Percentiles rank a stretch among this genome's conserved stretches.
These are phyloP conservation scores for Brassica cretica DNA, from an alignment of 345 rosid genomes.

Conservation along the genomic window DNA sequence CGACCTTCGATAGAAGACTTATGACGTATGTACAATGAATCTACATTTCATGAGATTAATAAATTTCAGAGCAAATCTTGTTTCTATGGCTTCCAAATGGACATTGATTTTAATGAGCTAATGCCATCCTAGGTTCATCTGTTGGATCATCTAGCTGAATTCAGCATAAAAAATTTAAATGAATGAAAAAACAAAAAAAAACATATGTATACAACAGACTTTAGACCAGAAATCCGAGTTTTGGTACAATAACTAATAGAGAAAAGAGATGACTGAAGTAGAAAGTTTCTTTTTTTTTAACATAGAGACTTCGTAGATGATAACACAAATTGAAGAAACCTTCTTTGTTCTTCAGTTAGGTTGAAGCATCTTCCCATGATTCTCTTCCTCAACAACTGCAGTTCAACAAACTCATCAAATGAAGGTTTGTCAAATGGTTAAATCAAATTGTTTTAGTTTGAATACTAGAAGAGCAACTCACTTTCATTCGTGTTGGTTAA, in stretches of 20 bases:
- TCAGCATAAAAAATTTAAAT: too few species aligned
- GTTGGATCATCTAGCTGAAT: too few species aligned
- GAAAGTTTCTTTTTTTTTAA: background rate
- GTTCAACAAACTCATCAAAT: background rate
- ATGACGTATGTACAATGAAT: too few species aligned
- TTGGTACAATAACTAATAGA: constrained; percentile 11
- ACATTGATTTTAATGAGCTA: too few species aligned
- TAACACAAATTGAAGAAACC: background rate
- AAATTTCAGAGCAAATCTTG: too few species aligned
- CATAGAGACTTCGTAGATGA: background rate
- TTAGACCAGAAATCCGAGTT: background rate
- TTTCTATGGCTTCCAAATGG: too few species aligned
- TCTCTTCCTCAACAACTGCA: constrained; percentile 59
- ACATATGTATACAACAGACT: constrained; percentile 3
- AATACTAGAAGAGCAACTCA: constrained; percentile 23
- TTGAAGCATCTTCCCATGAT: constrained; percentile 60
- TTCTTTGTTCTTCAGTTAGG: constrained; percentile 47
- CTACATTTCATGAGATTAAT: too few species aligned
- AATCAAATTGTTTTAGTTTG: background rate
- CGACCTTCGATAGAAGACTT: too few species aligned
- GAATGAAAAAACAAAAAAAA: too few species aligned
- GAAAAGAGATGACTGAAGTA: background rate
- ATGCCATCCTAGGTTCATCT: too few species aligned
- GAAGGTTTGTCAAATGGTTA: background rate
- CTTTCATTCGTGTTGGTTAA: constrained; percentile 49